A percentile compares a stretch with the other conserved stretches of the same genome.
Evolutionary conservation across 2,329 filamentous ascomycete species (phyloP).

Genomic region (Aspergillus sergii): DNA sequence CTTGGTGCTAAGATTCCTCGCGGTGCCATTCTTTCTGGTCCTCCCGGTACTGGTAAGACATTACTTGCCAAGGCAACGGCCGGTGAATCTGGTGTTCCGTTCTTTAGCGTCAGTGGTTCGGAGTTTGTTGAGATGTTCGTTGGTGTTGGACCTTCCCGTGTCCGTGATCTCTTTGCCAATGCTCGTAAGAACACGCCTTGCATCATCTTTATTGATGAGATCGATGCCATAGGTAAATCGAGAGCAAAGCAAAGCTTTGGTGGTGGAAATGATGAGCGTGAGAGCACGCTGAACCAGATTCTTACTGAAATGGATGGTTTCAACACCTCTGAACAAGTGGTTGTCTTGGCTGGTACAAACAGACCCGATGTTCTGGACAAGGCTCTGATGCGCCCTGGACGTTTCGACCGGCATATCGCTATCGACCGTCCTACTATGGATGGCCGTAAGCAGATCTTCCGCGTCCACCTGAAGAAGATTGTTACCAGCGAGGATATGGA

Average conservation of each 20-base stretch:
- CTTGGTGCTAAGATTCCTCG: conserved; percentile 97
- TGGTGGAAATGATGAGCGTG: conserved; percentile 94
- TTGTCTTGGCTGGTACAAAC: conserved; percentile 96
- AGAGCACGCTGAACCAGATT: conserved; percentile 97
- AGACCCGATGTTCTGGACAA: conserved; percentile 92
- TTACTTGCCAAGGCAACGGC: conserved; percentile 95
- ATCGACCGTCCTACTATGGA: conserved; percentile 97
- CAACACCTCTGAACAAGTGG: conserved; percentile 94
- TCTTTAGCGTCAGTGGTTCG: conserved; percentile 97
- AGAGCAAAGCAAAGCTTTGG: conserved; percentile 80
- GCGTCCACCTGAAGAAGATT: conserved; percentile 91
- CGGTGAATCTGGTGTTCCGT: conserved; percentile 93
- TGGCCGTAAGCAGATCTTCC: conserved; percentile 93
- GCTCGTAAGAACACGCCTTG: conserved; percentile 95
- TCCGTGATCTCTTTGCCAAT: conserved; percentile 90
- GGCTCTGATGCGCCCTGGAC: conserved; percentile 92
- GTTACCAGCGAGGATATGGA: conserved; percentile 89
- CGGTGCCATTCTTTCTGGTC: conserved; percentile 94
- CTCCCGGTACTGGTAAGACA: conserved; percentile 97
- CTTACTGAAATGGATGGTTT: conserved; percentile 99
- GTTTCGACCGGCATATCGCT: conserved; percentile 93
- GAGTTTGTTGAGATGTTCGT: conserved; percentile 99
- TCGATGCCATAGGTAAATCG: conserved; percentile 94
- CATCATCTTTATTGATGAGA: conserved; percentile 99
- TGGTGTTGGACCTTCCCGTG: conserved; percentile 92